These are phyloP conservation scores for Ceratobasidium sp. DNA, from an alignment of 1,284 basidiomycete species.

Conservation along the genomic window DNA sequence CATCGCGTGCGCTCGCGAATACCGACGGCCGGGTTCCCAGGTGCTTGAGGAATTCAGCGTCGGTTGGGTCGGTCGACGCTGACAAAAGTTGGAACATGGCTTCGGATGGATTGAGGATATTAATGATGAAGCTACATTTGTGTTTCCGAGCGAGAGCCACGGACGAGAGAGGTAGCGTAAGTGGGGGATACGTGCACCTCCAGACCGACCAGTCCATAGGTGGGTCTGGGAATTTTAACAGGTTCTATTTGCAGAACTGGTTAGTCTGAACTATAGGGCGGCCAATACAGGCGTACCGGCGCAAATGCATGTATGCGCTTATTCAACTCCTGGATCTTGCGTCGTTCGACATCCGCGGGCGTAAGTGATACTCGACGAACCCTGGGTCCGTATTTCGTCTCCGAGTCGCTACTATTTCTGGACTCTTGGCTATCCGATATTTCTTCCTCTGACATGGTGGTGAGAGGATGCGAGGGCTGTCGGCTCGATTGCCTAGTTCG, in stretches of 20 bases:
- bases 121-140: constrained; percentile 3
- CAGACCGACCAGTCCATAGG: constrained; percentile 5
- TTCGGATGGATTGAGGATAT: background rate
- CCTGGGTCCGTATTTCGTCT: constrained; percentile 13
- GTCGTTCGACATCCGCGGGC: background rate
- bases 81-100: background rate
- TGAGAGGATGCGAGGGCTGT: background rate
- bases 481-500: background rate
- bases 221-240: background rate
- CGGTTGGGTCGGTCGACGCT: background rate
- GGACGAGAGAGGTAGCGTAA: background rate
- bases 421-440: constrained; percentile 17
- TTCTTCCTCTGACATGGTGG: background rate
- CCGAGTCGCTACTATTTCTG: constrained; percentile 27
- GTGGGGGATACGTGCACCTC: constrained; percentile 6
- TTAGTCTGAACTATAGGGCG: background rate
- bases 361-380: background rate
- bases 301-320: background rate
- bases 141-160: background rate
- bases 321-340: background rate
- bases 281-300: background rate
- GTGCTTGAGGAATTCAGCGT: constrained; percentile 8
- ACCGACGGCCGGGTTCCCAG: background rate
- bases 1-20: background rate
- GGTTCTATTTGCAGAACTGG: background rate